Conservation (phyloP, 768 basidiomycete species). For the Suillus ampliporus region DNA sequence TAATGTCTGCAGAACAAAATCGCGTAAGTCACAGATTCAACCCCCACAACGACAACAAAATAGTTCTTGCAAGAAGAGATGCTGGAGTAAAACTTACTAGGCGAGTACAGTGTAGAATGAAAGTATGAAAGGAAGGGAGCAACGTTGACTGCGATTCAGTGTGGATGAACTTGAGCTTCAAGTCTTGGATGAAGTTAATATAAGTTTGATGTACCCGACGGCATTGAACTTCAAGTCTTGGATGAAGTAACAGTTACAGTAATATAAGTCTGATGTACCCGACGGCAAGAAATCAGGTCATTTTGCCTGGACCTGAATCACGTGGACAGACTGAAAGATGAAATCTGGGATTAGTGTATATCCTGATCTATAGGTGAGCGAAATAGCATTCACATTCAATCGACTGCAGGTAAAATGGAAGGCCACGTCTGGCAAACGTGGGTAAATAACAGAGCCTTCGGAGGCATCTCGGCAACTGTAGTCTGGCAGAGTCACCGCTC, state of each 20-base stretch:
- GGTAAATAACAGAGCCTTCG: background rate
- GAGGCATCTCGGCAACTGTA: background rate
- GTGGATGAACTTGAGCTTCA: no score
- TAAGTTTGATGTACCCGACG: no score
- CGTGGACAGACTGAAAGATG: background rate
- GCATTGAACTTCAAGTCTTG: no score
- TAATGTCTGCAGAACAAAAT: background rate
- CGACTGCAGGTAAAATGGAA: background rate
- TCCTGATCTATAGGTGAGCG: background rate
- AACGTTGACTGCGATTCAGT: background rate
- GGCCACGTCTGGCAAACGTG: background rate
- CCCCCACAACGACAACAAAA: background rate
- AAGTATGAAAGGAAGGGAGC: background rate
- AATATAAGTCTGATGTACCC: constrained; percentile 2
- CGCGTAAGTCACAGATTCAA: background rate
- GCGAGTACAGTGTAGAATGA: background rate
- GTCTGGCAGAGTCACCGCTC: background rate
- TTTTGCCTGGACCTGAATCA: background rate
- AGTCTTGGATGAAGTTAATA: no score
- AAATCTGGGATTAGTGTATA: no score
- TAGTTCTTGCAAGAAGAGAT: background rate
- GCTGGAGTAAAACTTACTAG: background rate
- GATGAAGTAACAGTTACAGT: no score
- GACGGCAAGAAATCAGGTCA: constrained; percentile 5
- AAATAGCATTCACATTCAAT: background rate